Conservation (phyloP, 306 rosid genomes). For the Prunus campanulata region DNA sequence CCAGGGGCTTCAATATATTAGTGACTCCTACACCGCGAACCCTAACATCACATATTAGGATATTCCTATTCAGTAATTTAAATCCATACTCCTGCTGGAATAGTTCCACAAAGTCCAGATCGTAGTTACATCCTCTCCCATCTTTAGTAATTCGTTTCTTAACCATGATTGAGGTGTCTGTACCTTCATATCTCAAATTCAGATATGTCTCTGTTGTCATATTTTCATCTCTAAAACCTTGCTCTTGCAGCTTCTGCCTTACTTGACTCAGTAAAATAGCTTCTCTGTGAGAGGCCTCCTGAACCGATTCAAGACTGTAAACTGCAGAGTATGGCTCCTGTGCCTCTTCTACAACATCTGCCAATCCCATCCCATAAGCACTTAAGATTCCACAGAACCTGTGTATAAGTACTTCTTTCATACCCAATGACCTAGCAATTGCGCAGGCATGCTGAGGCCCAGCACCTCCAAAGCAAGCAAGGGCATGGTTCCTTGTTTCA, state of each 20-base stretch:
- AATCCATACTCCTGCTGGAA: conserved; percentile 91
- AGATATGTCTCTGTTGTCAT: conserved; percentile 68
- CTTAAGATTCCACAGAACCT: conserved; percentile 90
- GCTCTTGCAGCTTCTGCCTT: conserved; percentile 62
- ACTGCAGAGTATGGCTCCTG: conserved; percentile 88
- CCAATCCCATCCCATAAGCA: conserved; percentile 98
- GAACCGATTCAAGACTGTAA: conserved; percentile 53
- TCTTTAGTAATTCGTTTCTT: conserved; percentile 43
- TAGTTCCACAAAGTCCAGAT: conserved; percentile 60
- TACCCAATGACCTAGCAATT: conserved; percentile 88
- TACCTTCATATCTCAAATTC: conserved; percentile 92
- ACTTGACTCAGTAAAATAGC: conserved; percentile 57
- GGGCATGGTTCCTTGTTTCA: conserved; percentile 89
- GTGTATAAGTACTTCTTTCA: conserved; percentile 89
- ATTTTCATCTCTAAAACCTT: conserved; percentile 73
- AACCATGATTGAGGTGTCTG: conserved; percentile 94
- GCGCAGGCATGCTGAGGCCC: conserved; percentile 99
- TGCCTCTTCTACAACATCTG: conserved; percentile 93
- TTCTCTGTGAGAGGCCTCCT: conserved; percentile 65
- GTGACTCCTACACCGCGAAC: conserved; percentile 88
- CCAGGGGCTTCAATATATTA: conserved; percentile 72
- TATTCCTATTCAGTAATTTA: conserved; percentile 65
- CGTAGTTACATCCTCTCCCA: conserved; percentile 49
- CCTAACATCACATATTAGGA: conserved; percentile 74
- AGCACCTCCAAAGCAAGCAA: conserved; percentile 99